Percentiles rank a stretch among this genome's conserved stretches.
phyloP scores from a whole-genome alignment of 495 filamentous ascomycete genomes.

The Thermothielavioides terrestris region DNA sequence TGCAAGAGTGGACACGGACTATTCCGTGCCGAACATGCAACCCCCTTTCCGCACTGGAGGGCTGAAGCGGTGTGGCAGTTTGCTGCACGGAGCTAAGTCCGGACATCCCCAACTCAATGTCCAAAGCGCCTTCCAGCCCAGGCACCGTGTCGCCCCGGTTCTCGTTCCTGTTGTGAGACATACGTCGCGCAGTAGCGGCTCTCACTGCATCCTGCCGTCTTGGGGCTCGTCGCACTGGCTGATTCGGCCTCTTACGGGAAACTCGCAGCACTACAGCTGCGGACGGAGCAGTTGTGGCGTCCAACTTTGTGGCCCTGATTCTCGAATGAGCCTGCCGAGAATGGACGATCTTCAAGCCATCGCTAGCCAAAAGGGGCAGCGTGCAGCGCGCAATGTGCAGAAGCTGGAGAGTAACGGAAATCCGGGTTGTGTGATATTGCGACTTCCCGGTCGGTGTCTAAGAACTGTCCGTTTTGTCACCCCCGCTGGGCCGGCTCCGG shows the following conservation, averaged over 20 bases:
- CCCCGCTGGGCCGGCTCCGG: background rate
- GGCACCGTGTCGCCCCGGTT: too few species aligned
- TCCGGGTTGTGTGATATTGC: background rate
- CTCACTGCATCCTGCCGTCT: constrained; percentile 11
- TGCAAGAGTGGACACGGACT: background rate
- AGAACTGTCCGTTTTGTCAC: background rate
- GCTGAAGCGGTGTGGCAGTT: constrained; percentile 3
- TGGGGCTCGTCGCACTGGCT: constrained; percentile 3
- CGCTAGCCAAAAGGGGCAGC: background rate
- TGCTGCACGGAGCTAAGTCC: constrained; percentile 5
- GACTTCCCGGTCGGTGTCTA: background rate
- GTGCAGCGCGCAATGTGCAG: too few species aligned
- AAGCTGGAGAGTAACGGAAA: background rate
- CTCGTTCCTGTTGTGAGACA: constrained; percentile 9
- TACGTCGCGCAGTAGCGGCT: constrained; percentile 1
- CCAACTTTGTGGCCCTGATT: background rate
- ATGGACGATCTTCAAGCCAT: background rate
- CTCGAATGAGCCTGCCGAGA: background rate
- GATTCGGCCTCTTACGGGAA: constrained; percentile 4
- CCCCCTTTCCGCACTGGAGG: background rate
- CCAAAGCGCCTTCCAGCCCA: too few species aligned
- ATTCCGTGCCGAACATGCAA: background rate
- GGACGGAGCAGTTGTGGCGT: constrained; percentile 11
- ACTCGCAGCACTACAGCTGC: background rate
- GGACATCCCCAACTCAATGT: constrained; percentile 31